phyloP scores from a whole-genome alignment of 345 rosid genomes.

The Rhodamnia rubescens region DNA sequence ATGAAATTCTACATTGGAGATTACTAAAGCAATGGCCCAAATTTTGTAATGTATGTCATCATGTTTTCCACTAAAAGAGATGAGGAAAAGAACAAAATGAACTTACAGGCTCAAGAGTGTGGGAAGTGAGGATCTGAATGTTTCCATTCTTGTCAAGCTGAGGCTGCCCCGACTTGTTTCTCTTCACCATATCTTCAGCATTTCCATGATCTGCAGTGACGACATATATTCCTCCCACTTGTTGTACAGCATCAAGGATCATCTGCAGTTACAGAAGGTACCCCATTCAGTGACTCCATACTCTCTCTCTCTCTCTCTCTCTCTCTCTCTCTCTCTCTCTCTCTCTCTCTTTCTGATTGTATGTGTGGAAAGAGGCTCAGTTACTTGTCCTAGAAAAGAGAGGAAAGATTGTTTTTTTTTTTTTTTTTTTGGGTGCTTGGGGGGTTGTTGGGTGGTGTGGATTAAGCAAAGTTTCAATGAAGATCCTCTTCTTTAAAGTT shows the following conservation, averaged over 20 bases:
- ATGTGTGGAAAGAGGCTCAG: neutral
- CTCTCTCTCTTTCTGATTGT: neutral
- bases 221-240: slow-evolving; percentile 85
- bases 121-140: slow-evolving; percentile 89
- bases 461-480: neutral
- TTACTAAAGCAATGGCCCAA: neutral
- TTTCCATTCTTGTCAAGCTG: slow-evolving; percentile 51
- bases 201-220: slow-evolving; percentile 98
- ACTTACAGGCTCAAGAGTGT: slow-evolving; percentile 91
- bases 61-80: neutral
- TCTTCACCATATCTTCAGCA: slow-evolving; percentile 97
- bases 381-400: neutral
- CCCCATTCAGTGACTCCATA: neutral
- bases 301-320: too few species aligned
- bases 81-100: neutral
- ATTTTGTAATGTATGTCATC: neutral
- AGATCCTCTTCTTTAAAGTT: neutral
- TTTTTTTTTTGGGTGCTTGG: too few species aligned
- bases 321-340: too few species aligned
- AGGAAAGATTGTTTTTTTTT: too few species aligned
- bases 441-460: too few species aligned
- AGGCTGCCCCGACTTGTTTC: slow-evolving; percentile 77
- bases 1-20: neutral
- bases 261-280: slow-evolving; percentile 36
- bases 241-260: slow-evolving; percentile 69